Evolutionary conservation across 2,329 filamentous ascomycete species (phyloP).

Genomic region (Calonectria pauciramosa): DNA sequence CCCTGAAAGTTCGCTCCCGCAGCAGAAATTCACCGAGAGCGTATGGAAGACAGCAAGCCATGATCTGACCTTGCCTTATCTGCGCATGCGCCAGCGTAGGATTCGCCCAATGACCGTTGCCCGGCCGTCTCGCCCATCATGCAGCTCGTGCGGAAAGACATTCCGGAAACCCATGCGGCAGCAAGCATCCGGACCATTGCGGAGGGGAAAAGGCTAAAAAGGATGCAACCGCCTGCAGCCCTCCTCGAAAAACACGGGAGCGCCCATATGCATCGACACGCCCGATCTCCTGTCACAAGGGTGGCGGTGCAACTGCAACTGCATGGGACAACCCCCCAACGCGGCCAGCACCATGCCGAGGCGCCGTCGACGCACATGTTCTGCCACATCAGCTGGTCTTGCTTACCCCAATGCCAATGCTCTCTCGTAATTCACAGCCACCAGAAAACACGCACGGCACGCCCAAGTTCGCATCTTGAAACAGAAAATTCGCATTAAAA

Average conservation of each 20-base stretch:
- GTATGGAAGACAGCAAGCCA: neutral
- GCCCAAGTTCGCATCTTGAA: neutral
- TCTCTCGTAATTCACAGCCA: neutral
- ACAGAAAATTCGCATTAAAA: constrained; percentile 28
- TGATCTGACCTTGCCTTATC: neutral
- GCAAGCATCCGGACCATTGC: neutral
- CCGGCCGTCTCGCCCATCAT: neutral
- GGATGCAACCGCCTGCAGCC: constrained; percentile 9
- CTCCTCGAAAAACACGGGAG: neutral
- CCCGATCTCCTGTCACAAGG: constrained; percentile 1
- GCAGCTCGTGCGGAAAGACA: neutral
- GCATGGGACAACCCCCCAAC: neutral
- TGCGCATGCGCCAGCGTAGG: neutral
- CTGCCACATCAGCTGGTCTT: constrained; percentile 13
- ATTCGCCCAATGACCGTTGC: neutral
- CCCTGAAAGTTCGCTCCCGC: neutral
- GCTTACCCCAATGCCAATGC: neutral
- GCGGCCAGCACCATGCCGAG: neutral
- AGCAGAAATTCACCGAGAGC: neutral
- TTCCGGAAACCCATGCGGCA: neutral
- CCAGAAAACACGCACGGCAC: neutral
- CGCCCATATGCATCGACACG: constrained; percentile 7
- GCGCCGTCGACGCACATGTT: constrained; percentile 2
- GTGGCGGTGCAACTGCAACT: constrained; percentile 22
- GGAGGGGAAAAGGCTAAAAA: neutral